Percentiles rank a stretch among this genome's conserved stretches.
Conservation (phyloP, 2,329 filamentous ascomycete genomes). For the Phyllosticta citrichinensis region DNA sequence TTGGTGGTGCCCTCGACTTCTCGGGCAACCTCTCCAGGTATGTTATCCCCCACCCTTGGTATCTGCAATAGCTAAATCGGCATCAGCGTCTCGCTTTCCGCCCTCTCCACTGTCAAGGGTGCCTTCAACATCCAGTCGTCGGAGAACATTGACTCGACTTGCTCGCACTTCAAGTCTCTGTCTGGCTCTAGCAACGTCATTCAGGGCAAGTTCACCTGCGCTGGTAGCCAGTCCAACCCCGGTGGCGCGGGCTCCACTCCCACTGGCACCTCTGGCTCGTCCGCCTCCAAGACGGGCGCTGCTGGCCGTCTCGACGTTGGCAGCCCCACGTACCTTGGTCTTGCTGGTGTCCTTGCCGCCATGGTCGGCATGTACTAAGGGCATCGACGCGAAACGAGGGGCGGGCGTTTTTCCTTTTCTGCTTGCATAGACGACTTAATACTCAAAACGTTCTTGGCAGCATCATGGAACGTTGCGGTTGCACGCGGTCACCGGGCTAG, state of each 20-base stretch:
- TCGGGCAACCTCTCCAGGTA: conserved; percentile 76
- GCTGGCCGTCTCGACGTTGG: conserved; percentile 33
- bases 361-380: conserved; percentile 38
- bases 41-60: conserved; percentile 29
- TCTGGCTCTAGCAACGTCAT: conserved; percentile 30
- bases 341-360: conserved; percentile 38
- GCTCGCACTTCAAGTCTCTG: conserved; percentile 32
- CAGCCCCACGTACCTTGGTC: conserved; percentile 29
- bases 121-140: conserved; percentile 42
- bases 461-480: not conserved
- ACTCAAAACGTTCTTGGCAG: conserved; percentile 1
- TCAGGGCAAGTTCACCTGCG: conserved; percentile 35
- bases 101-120: conserved; percentile 36
- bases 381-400: conserved; percentile 16
- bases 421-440: conserved; percentile 29
- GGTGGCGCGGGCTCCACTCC: conserved; percentile 26
- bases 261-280: conserved; percentile 20
- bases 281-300: conserved; percentile 22
- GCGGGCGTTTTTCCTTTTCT: conserved; percentile 24
- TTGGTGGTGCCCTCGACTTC: conserved; percentile 74
- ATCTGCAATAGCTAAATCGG: conserved; percentile 20
- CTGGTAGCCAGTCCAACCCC: conserved; percentile 28
- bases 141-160: conserved; percentile 30
- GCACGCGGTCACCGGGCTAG: not conserved
- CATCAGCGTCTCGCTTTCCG: conserved; percentile 58